These are phyloP conservation scores for Fusarium caatingaense DNA, from an alignment of 2,329 filamentous ascomycete species.

Conservation along the genomic window DNA sequence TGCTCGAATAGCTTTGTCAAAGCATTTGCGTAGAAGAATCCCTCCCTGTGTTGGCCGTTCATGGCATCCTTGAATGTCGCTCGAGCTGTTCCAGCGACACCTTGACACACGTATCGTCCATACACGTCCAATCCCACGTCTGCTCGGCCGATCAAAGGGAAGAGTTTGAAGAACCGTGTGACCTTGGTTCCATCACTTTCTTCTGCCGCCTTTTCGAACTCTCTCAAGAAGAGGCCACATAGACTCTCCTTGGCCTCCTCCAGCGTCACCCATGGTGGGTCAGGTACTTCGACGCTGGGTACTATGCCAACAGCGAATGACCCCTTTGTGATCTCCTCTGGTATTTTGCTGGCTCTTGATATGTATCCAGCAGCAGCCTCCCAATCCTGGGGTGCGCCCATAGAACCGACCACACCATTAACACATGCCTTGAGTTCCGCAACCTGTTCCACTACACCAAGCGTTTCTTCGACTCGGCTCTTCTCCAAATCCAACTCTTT, in stretches of 20 bases:
- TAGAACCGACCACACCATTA: constrained; percentile 91
- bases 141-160: constrained; percentile 89
- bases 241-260: constrained; percentile 89
- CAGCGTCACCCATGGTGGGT: constrained; percentile 87
- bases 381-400: constrained; percentile 99
- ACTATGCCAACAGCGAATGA: constrained; percentile 92
- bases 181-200: constrained; percentile 91
- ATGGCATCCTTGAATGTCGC: constrained; percentile 79
- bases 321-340: constrained; percentile 81
- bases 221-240: constrained; percentile 88
- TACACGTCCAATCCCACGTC: constrained; percentile 95
- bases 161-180: constrained; percentile 97
- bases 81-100: constrained; percentile 86
- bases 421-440: constrained; percentile 97
- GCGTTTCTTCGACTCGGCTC: constrained; percentile 86
- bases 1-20: constrained; percentile 96
- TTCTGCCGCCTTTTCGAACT: constrained; percentile 91
- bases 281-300: constrained; percentile 93
- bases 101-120: constrained; percentile 94
- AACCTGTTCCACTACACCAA: constrained; percentile 94
- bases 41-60: constrained; percentile 69
- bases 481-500: constrained; percentile 92
- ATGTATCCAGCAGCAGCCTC: constrained; percentile 94
- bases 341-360: constrained; percentile 82
- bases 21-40: constrained; percentile 90